Evolutionary conservation across 106 monocot genomes (phyloP).

Genomic region (Apostasia ramifera): DNA sequence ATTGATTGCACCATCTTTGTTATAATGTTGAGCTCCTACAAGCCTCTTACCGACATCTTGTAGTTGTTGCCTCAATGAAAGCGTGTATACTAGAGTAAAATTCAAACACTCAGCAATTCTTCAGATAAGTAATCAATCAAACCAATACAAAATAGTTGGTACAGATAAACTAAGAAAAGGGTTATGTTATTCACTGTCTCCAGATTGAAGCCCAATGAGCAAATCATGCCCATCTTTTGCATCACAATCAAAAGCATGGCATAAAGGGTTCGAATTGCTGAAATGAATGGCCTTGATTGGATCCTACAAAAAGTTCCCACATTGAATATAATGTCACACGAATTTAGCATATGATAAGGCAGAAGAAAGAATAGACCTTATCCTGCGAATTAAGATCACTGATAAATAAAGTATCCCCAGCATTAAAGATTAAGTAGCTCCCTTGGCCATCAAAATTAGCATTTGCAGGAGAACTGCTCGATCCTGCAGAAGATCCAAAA

Average conservation of each 20-base stretch:
- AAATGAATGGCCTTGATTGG: conserved; percentile 88
- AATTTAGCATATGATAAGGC: conserved; percentile 3
- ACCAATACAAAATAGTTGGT: not conserved
- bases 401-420: conserved; percentile 74
- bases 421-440: conserved; percentile 81
- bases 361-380: conserved; percentile 45
- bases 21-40: conserved; percentile 89
- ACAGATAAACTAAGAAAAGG: not conserved
- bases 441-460: conserved; percentile 82
- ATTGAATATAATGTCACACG: not conserved
- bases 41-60: conserved; percentile 92
- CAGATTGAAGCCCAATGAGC: conserved; percentile 83
- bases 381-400: conserved; percentile 91
- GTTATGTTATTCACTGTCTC: conserved; percentile 58
- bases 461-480: conserved; percentile 19
- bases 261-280: conserved; percentile 69
- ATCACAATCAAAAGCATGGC: conserved; percentile 88
- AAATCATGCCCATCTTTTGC: conserved; percentile 96
- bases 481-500: conserved; percentile 26
- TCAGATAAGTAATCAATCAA: conserved; percentile 1
- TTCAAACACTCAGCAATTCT: not conserved
- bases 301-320: conserved; percentile 38
- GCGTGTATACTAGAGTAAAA: conserved; percentile 62
- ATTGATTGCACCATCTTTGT: conserved; percentile 71
- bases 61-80: conserved; percentile 90